phyloP scores from a whole-genome alignment of 2,329 filamentous ascomycete species.

The Fusarium nelsonii region DNA sequence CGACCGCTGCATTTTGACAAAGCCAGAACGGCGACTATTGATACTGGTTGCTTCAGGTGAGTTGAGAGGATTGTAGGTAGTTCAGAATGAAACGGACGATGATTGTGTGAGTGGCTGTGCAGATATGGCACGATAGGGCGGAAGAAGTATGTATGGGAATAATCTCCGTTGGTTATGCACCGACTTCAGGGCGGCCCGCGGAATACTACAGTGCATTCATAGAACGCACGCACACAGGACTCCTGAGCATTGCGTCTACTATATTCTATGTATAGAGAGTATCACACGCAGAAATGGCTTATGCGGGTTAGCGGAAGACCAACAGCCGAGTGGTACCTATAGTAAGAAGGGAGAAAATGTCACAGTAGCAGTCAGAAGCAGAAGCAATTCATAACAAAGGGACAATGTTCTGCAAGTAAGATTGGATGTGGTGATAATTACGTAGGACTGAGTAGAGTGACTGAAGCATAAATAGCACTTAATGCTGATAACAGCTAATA shows the following conservation, averaged over 20 bases:
- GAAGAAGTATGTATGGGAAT: conserved; percentile 7
- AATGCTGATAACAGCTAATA: neutral
- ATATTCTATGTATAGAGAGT: conserved; percentile 45
- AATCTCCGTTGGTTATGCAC: conserved; percentile 30
- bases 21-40: conserved; percentile 26
- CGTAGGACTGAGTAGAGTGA: neutral
- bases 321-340: conserved; percentile 10
- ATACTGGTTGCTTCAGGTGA: conserved; percentile 46
- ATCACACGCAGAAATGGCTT: conserved; percentile 18
- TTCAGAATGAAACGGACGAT: neutral
- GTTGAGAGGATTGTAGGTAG: neutral
- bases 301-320: conserved; percentile 21
- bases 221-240: neutral
- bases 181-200: neutral
- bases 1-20: conserved; percentile 25
- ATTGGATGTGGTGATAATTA: conserved; percentile 14
- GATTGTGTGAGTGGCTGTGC: conserved; percentile 13
- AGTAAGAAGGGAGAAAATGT: conserved; percentile 26
- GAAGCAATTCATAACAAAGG: conserved; percentile 17
- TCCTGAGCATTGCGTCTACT: neutral
- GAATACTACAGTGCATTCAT: conserved; percentile 6
- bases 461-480: too few species aligned
- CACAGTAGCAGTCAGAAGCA: conserved; percentile 31
- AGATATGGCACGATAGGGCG: conserved; percentile 5
- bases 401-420: conserved; percentile 15